Base-by-base conservation (phyloP, 2,329 filamentous ascomycete genomes). In the Pseudocercospora musae region DNA sequence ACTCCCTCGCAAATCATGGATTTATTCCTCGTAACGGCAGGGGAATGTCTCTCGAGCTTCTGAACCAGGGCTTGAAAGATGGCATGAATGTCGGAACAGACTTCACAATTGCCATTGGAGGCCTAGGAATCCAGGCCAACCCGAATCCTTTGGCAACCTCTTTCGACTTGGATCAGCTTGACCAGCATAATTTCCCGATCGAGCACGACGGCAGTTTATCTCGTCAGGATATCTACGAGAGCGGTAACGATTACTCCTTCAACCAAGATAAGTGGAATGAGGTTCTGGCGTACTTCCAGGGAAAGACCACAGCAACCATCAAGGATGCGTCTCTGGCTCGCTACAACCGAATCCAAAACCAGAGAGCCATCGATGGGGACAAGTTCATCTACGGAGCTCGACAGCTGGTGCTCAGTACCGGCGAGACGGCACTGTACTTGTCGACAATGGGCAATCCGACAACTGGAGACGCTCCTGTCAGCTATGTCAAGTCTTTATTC, bases 161-260 rank as follows among this genome's bases (percentile, higher is more conserved):
- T 18, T 71, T 71, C 64, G 62, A 68, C 57, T 61, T 71, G 21
- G 63, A 69, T 59, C 57, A 69, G 48, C 60, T 71, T 0, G 64
- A 68, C 33, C 57, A 66, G 31, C 69, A 76, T 60, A 72, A 74
- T 63, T 72, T 72, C 42, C 68, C 71, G 7, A 76, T 76, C 60
- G 76, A 77, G 66, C 74, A 77, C 63, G 74, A 76, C 58, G 73
- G 68, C 8, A 73, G 72, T 29, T 18, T 77, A 46, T 72, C 68
- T 20, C 67, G 75, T 40, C 63, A 68, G 5, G 75, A 78, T 58
- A 69, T 69, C 58, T 72, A 68, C 53, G 67, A 73, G 23, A 46
- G 11, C 6, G 74, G 75, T 20, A 68, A 76, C 65, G 72, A 76
- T 61, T 65, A 71, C 60, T 66, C 53, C 27, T 77, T 77, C 68